These are phyloP conservation scores for Leptographium lundbergii DNA, from an alignment of 2,329 filamentous ascomycete genomes.

Conservation along the genomic window DNA sequence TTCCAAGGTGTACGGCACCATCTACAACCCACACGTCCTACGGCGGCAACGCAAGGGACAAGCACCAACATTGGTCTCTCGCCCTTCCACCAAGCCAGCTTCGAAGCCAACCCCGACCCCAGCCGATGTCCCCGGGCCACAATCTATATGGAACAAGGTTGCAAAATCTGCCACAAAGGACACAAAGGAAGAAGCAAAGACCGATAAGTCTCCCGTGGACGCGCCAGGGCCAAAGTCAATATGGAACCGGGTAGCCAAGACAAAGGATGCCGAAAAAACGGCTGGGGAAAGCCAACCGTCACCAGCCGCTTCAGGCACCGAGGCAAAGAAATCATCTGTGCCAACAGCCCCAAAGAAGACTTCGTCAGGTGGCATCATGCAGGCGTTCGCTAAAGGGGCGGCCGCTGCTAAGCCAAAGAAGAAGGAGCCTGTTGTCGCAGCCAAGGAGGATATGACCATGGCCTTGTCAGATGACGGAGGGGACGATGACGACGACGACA, in stretches of 20 bases:
- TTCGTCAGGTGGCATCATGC: slow-evolving; percentile 49
- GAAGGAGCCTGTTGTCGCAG: slow-evolving; percentile 18
- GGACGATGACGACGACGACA: slow-evolving; percentile 34
- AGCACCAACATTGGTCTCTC: slow-evolving; percentile 10
- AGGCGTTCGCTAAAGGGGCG: slow-evolving; percentile 59
- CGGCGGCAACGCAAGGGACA: slow-evolving; percentile 30
- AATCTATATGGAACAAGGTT: slow-evolving; percentile 8
- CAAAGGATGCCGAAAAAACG: slow-evolving; percentile 14
- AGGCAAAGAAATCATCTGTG: slow-evolving; percentile 27
- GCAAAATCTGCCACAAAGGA: slow-evolving; percentile 8
- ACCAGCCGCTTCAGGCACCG: slow-evolving; percentile 20
- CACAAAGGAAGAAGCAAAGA: slow-evolving; percentile 6
- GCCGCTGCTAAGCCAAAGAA: slow-evolving; percentile 39
- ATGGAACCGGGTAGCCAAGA: background rate
- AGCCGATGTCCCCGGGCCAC: slow-evolving; percentile 4
- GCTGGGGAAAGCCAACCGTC: slow-evolving; percentile 14
- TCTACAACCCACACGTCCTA: slow-evolving; percentile 58
- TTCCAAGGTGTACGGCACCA: slow-evolving; percentile 55
- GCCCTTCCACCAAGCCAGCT: slow-evolving; percentile 7
- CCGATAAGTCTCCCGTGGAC: slow-evolving; percentile 17
- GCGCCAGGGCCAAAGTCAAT: slow-evolving; percentile 14
- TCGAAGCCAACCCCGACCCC: slow-evolving; percentile 11
- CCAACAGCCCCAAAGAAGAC: slow-evolving; percentile 38
- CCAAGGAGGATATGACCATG: slow-evolving; percentile 35
- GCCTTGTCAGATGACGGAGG: slow-evolving; percentile 35